Evolutionary conservation across 1,284 basidiomycete genomes (phyloP), one percentile per base, ranked within the genome.

Genomic region (Pyrrhoderma noxium): DNA sequence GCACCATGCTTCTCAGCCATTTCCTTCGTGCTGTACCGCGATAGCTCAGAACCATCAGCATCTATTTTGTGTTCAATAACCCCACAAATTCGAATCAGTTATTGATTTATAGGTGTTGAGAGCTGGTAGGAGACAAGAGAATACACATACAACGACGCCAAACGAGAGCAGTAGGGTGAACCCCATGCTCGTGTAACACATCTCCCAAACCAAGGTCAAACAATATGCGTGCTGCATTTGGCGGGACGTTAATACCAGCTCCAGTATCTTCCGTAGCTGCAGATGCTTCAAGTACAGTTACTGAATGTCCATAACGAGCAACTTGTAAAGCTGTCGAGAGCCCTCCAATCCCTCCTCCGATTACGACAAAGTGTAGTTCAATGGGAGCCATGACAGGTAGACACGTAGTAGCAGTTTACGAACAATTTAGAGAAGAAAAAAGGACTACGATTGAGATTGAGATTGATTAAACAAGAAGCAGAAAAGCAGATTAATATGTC

Each of bases 311-410:
- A 0, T 72, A 70, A 13, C 67, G 64, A 2, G 71, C 69, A 18
- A 77, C 65, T 31, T 66, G 64, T 57, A 70, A 72, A 2, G 73
- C 76, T 1, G 71, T 67, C 2, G 71, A 59, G 21, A 79, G 61
- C 2, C 77, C 77, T 1, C 72, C 76, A 2, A 79, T 65, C 5
- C 77, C 77, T 35, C 70, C 73, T 8, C 77, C 77, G 18, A 79
- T 70, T 47, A 79, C 62, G 41, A 72, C 60, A 51, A 78, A 60
- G 50, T 72, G 57, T 11, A 79, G 66, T 1, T 58, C 49, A 9
- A 44, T 23, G 18, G 42, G 42, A 44, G 22, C 3, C 8, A 16
- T 44, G 39, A 22, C 11, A 38, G 18, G 37, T n/a, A n/a, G 37
- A n/a, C n/a, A n/a, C n/a, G n/a, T n/a, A n/a, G n/a, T n/a, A n/a